Conservation (phyloP, 2,329 filamentous ascomycete genomes). For the Fusarium mexicanum region DNA sequence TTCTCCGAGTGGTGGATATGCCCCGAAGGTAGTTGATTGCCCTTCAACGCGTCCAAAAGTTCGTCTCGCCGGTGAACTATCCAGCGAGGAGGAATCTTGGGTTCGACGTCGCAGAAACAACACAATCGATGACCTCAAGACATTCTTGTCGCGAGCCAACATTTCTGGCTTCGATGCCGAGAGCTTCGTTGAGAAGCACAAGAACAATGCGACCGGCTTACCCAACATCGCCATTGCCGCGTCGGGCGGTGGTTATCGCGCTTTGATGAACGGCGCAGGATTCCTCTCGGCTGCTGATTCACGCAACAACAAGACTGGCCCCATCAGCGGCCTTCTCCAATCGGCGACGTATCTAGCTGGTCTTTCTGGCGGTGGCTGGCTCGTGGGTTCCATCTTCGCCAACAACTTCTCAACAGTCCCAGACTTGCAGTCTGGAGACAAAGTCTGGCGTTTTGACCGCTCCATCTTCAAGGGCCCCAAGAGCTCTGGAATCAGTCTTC, state of each 20-base stretch:
- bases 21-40: slow-evolving; percentile 74
- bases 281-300: slow-evolving; percentile 83
- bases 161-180: slow-evolving; percentile 80
- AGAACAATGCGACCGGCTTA: slow-evolving; percentile 48
- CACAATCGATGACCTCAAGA: slow-evolving; percentile 76
- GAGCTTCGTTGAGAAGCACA: slow-evolving; percentile 66
- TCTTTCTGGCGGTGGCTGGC: slow-evolving; percentile 84
- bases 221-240: slow-evolving; percentile 78
- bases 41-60: slow-evolving; percentile 74
- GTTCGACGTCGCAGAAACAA: slow-evolving; percentile 74
- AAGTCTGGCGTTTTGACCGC: slow-evolving; percentile 54
- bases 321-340: slow-evolving; percentile 84
- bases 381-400: slow-evolving; percentile 79
- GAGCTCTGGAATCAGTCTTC: slow-evolving; percentile 47
- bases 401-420: slow-evolving; percentile 81
- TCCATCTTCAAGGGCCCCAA: slow-evolving; percentile 54
- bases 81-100: slow-evolving; percentile 77
- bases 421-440: slow-evolving; percentile 43
- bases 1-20: slow-evolving; percentile 60
- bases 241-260: slow-evolving; percentile 87
- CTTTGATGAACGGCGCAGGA: slow-evolving; percentile 84
- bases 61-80: slow-evolving; percentile 70
- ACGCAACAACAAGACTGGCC: slow-evolving; percentile 61
- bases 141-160: slow-evolving; percentile 75
- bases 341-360: slow-evolving; percentile 82